Conservation (phyloP, 352 stramenopile species). For the Globisporangium mamillatum region DNA sequence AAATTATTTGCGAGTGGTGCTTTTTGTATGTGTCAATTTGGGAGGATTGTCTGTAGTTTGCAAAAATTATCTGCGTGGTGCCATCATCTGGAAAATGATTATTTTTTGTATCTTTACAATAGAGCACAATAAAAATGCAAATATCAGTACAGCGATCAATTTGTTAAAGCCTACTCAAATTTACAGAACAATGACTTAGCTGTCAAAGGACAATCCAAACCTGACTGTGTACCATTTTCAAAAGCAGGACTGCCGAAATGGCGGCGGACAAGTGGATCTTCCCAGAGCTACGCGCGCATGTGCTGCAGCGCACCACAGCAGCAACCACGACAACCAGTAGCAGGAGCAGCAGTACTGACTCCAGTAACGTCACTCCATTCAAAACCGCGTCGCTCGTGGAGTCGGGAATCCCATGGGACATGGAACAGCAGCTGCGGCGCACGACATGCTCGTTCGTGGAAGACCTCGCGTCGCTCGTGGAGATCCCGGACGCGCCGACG, state of each 20-base stretch:
- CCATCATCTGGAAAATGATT: too few species aligned
- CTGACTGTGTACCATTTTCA: neutral
- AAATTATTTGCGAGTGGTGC: too few species aligned
- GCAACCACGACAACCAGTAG: neutral
- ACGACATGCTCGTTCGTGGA: constrained; percentile 69
- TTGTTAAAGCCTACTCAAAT: too few species aligned
- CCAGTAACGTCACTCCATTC: constrained; percentile 20
- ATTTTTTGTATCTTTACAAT: too few species aligned
- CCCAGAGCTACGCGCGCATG: constrained; percentile 32
- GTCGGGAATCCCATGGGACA: constrained; percentile 44
- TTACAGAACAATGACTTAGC: neutral
- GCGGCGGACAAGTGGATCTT: constrained; percentile 40
- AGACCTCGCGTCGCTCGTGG: constrained; percentile 57
- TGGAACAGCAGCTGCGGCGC: constrained; percentile 60
- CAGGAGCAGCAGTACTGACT: constrained; percentile 13
- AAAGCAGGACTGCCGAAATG: neutral
- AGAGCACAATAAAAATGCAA: too few species aligned
- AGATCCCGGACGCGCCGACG: constrained; percentile 54
- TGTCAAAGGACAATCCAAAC: neutral
- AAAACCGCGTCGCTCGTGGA: constrained; percentile 45
- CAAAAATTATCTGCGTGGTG: too few species aligned
- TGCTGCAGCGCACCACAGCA: neutral
- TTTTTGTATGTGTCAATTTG: too few species aligned
- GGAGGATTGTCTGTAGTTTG: too few species aligned
- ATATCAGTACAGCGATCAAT: too few species aligned